Evolutionary conservation across 306 rosid genomes (phyloP).

Genomic region (Echinosophora koreensis): DNA sequence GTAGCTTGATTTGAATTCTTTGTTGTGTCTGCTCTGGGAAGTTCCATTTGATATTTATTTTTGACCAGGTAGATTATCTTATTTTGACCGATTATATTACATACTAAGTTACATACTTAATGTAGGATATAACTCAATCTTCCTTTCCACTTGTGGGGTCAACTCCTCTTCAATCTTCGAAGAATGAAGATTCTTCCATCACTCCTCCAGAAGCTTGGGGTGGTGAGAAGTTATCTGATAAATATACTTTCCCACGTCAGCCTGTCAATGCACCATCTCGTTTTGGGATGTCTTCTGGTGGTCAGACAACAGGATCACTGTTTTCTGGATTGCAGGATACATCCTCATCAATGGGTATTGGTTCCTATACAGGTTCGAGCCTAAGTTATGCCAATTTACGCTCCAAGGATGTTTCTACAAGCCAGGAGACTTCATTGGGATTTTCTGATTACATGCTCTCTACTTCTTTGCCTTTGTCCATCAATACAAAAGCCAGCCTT

Average conservation of each 20-base stretch:
- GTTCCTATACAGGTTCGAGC: conserved; percentile 62
- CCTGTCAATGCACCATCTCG: conserved; percentile 77
- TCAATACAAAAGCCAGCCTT: conserved; percentile 63
- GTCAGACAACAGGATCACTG: conserved; percentile 75
- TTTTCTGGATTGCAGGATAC: conserved; percentile 77
- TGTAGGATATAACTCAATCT: conserved; percentile 80
- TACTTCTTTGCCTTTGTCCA: conserved; percentile 62
- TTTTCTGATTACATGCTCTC: conserved; percentile 65
- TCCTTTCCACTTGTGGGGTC: conserved; percentile 71
- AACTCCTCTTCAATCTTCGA: conserved; percentile 77
- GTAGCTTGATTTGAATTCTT: conserved; percentile 27
- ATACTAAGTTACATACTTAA: conserved; percentile 34
- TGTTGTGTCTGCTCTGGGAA: neutral
- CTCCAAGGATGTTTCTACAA: conserved; percentile 67
- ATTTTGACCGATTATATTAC: conserved; percentile 41
- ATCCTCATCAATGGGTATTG: conserved; percentile 57
- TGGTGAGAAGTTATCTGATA: conserved; percentile 89
- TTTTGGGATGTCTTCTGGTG: conserved; percentile 65
- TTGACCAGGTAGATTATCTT: conserved; percentile 24
- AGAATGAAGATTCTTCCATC: conserved; percentile 82
- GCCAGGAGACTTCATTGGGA: conserved; percentile 74
- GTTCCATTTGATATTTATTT: conserved; percentile 34
- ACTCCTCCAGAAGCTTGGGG: conserved; percentile 99
- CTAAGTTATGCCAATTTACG: conserved; percentile 68
- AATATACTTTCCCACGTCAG: conserved; percentile 65